Conservation (phyloP, 192 early-diverging fungal species). For the Coemansia pectinata region DNA sequence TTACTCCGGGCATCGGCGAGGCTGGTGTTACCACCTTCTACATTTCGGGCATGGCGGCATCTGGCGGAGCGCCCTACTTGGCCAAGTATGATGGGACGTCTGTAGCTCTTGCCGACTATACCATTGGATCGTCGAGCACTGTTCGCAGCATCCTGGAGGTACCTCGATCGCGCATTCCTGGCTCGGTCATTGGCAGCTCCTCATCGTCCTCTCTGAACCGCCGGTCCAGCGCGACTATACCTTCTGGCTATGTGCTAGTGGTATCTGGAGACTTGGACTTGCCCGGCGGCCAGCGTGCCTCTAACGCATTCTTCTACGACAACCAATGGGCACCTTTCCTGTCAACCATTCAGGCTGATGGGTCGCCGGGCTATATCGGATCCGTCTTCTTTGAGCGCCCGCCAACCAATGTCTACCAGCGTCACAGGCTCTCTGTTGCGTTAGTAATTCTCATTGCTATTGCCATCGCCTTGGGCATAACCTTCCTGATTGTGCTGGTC, state of each 20-base stretch:
- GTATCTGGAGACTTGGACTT: conserved; percentile 44
- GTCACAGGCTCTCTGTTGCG: conserved; percentile 54
- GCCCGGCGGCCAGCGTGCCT: conserved; percentile 31
- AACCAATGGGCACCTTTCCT: conserved; percentile 51
- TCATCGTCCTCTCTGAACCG: conserved; percentile 17
- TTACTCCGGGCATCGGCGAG: conserved; percentile 34
- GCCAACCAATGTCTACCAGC: conserved; percentile 49
- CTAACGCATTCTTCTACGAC: conserved; percentile 48
- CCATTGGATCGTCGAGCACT: conserved; percentile 28
- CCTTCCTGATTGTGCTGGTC: conserved; percentile 62
- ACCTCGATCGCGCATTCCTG: conserved; percentile 37
- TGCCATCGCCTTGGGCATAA: conserved; percentile 66
- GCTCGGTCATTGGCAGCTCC: conserved; percentile 32
- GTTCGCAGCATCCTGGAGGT: conserved; percentile 34
- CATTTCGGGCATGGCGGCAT: conserved; percentile 24
- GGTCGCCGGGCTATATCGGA: conserved; percentile 37
- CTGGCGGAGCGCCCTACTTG: conserved; percentile 52
- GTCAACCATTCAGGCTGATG: conserved; percentile 45
- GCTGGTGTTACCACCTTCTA: conserved; percentile 23
- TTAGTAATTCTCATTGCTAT: conserved; percentile 70
- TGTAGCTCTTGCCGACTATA: conserved; percentile 34
- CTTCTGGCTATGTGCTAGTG: conserved; percentile 41
- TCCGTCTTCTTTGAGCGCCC: conserved; percentile 52
- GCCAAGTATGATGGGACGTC: conserved; percentile 56
- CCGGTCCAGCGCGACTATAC: conserved; percentile 23